These are phyloP conservation scores for Puccinia sorghi DNA, from an alignment of 1,284 basidiomycete genomes.

Conservation along the genomic window DNA sequence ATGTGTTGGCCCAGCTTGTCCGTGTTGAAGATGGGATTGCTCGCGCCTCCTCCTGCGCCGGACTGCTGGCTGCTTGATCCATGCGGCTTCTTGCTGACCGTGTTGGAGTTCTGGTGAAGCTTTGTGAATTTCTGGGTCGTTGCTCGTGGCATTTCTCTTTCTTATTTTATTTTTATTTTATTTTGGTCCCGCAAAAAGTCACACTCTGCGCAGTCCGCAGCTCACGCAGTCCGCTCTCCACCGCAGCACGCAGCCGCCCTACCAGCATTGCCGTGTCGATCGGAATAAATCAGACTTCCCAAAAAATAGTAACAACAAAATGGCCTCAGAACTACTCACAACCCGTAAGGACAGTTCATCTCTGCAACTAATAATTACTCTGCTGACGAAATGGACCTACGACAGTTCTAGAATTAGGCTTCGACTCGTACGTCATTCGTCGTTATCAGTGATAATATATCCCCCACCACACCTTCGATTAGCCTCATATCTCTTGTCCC, in stretches of 20 bases:
- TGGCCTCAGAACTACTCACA: slow-evolving; percentile 8
- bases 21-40: slow-evolving; percentile 48
- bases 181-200: background rate
- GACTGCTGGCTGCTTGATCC: background rate
- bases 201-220: background rate
- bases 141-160: slow-evolving; percentile 76
- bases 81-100: slow-evolving; percentile 1
- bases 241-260: background rate
- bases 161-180: background rate
- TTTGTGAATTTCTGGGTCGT: slow-evolving; percentile 77
- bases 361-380: background rate
- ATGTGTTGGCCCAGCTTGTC: slow-evolving; percentile 96
- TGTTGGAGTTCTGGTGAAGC: slow-evolving; percentile 61
- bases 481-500: background rate
- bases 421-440: slow-evolving; percentile 11
- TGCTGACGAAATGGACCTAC: background rate
- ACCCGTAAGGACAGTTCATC: background rate
- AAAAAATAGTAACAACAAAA: background rate
- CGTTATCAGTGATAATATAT: background rate
- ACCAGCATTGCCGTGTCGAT: background rate
- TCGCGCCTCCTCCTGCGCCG: slow-evolving; percentile 9
- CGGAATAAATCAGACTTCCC: background rate
- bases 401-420: background rate
- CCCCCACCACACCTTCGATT: background rate
- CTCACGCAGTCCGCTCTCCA: background rate